Conservation (phyloP, 2,329 filamentous ascomycete species). For the Alternaria infectoria region DNA sequence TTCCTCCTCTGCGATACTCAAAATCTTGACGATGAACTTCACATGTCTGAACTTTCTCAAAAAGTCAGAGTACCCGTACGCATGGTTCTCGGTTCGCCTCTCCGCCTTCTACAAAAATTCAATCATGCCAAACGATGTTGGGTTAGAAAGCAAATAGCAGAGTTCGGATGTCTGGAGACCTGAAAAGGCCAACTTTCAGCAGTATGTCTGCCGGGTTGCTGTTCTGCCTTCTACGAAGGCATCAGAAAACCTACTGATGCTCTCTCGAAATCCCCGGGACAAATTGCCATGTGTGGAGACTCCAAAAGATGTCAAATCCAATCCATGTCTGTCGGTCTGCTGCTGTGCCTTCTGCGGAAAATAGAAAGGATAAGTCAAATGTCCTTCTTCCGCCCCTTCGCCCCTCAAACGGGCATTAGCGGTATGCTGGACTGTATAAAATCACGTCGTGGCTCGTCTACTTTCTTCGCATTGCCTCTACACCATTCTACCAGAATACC, state of each 20-base stretch:
- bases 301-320: not conserved
- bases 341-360: not conserved
- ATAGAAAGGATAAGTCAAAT: not conserved
- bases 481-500: not conserved
- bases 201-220: not conserved
- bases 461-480: not conserved
- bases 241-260: too few relatives aligned
- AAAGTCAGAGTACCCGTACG: too few relatives aligned
- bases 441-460: fast-evolving
- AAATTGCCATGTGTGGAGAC: too few relatives aligned
- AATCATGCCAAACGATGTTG: fast-evolving
- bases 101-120: not conserved
- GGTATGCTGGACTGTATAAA: not conserved
- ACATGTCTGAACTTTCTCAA: too few relatives aligned
- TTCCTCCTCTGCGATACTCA: not conserved
- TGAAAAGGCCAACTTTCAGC: not conserved
- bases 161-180: not conserved
- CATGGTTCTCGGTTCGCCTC: not conserved
- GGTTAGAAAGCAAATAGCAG: not conserved
- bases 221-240: fast-evolving
- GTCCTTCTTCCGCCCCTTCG: not conserved
- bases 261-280: too few relatives aligned
- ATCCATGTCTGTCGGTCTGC: not conserved
- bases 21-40: not conserved
- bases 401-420: not conserved